phyloP scores from a whole-genome alignment of 2,329 filamentous ascomycete genomes.

The Hymenoscyphus infarciens region DNA sequence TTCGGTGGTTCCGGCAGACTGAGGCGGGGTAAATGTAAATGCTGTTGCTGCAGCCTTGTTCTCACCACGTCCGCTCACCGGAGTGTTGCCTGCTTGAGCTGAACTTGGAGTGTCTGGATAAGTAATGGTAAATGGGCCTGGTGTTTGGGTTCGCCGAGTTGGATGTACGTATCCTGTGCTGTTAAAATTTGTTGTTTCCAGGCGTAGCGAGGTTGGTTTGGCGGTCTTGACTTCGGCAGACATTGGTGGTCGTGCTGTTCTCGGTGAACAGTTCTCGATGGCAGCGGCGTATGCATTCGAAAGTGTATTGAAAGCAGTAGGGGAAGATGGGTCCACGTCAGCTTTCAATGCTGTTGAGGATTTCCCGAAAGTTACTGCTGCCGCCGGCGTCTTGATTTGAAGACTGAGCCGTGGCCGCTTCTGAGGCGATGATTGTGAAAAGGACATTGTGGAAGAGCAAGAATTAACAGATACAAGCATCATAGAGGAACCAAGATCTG shows the following conservation, averaged over 20 bases:
- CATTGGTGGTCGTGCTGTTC: conserved; percentile 35
- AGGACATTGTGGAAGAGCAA: conserved; percentile 31
- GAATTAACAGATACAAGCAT: conserved; percentile 30
- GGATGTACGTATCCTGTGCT: conserved; percentile 26
- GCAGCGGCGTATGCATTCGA: conserved; percentile 62
- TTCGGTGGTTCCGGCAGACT: conserved; percentile 32
- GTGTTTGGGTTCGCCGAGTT: conserved; percentile 33
- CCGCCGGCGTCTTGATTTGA: conserved; percentile 47
- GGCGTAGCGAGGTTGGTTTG: conserved; percentile 31
- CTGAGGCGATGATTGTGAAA: conserved; percentile 28
- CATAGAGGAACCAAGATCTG: conserved; percentile 21
- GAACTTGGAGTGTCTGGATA: conserved; percentile 35
- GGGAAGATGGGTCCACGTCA: conserved; percentile 53
- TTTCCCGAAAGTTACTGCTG: conserved; percentile 40
- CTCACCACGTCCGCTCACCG: conserved; percentile 23
- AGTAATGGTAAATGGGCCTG: conserved; percentile 33
- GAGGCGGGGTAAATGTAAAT: conserved; percentile 35
- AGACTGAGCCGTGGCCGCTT: conserved; percentile 52
- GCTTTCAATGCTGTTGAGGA: conserved; percentile 42
- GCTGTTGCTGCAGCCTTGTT: conserved; percentile 20
- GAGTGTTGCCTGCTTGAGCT: conserved; percentile 24
- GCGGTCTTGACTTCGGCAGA: conserved; percentile 42
- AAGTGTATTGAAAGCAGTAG: conserved; percentile 63
- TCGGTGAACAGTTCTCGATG: conserved; percentile 55
- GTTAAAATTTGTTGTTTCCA: conserved; percentile 30